Conservation (phyloP, 2,329 filamentous ascomycete species). For the Niveomyces coronatus region DNA sequence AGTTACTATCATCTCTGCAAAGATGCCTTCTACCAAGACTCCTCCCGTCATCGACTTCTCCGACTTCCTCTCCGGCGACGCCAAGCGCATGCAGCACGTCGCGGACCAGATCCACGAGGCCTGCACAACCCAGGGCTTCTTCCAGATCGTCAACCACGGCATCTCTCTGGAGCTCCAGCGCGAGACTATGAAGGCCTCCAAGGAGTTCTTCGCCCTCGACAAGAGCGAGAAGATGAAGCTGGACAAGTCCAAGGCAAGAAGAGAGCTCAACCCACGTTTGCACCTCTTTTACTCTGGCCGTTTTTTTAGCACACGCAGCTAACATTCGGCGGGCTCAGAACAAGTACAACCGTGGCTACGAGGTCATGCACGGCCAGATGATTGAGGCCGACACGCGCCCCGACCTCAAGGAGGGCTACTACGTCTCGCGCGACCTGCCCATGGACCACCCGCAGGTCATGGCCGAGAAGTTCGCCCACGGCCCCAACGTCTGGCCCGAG, state of each 20-base stretch:
- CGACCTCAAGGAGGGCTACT: slow-evolving; percentile 35
- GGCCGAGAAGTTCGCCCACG: slow-evolving; percentile 29
- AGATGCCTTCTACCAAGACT: slow-evolving; percentile 5
- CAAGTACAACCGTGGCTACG: slow-evolving; percentile 38
- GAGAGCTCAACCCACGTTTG: too few species aligned
- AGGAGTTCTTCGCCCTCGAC: slow-evolving; percentile 38
- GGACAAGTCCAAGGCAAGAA: slow-evolving; percentile 20
- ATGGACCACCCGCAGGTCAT: slow-evolving; percentile 26
- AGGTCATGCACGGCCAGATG: slow-evolving; percentile 34
- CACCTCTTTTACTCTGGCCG: too few species aligned
- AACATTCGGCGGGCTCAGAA: slow-evolving; percentile 11
- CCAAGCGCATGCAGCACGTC: slow-evolving; percentile 11
- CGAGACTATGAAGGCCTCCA: slow-evolving; percentile 28
- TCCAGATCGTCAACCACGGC: slow-evolving; percentile 40
- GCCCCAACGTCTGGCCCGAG: slow-evolving; percentile 34
- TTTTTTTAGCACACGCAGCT: neutral
- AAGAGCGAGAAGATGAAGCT: slow-evolving; percentile 33
- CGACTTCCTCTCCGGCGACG: slow-evolving; percentile 5
- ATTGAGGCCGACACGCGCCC: slow-evolving; percentile 33
- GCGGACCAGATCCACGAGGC: slow-evolving; percentile 28
- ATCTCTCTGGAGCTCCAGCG: slow-evolving; percentile 30
- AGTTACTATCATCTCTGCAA: too few species aligned
- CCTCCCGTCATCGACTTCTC: slow-evolving; percentile 8
- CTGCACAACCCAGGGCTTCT: slow-evolving; percentile 40
- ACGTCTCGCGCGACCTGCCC: slow-evolving; percentile 28